These are phyloP conservation scores for Artomyces pyxidatus DNA, from an alignment of 768 basidiomycete genomes.

Conservation along the genomic window DNA sequence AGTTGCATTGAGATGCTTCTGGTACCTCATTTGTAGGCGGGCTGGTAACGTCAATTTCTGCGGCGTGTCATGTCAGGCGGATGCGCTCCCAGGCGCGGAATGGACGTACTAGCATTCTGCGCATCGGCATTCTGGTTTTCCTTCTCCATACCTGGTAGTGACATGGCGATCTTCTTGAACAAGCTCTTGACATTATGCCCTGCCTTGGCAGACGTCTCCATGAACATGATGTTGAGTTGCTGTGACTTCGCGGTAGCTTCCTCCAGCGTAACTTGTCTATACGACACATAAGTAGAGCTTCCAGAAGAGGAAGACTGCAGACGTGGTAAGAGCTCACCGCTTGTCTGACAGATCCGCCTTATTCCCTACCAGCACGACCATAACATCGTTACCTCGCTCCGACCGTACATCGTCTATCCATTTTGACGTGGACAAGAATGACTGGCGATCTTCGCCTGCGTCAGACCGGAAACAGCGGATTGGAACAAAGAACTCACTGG, in stretches of 20 bases:
- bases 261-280: conserved; percentile 96
- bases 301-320: background rate
- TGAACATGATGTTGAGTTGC: conserved; percentile 92
- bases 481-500: conserved; percentile 51
- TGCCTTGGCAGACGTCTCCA: conserved; percentile 99
- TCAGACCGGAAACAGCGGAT: background rate
- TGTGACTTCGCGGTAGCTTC: conserved; percentile 90
- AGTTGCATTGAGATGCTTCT: conserved; percentile 81
- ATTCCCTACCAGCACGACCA: conserved; percentile 97
- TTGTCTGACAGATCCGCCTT: conserved; percentile 99
- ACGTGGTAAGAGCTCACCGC: conserved; percentile 48
- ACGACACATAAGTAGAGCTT: conserved; percentile 2
- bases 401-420: conserved; percentile 99
- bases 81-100: background rate
- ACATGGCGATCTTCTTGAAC: conserved; percentile 99
- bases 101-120: conserved; percentile 37
- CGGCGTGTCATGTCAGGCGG: background rate
- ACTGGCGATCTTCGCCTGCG: conserved; percentile 69
- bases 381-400: conserved; percentile 95
- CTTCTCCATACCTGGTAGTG: conserved; percentile 92
- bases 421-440: conserved; percentile 96
- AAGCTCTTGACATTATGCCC: conserved; percentile 98
- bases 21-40: conserved; percentile 61
- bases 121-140: conserved; percentile 44
- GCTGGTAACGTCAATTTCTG: conserved; percentile 91